phyloP scores from a whole-genome alignment of 2,329 filamentous ascomycete species.

The Capronia americana region DNA sequence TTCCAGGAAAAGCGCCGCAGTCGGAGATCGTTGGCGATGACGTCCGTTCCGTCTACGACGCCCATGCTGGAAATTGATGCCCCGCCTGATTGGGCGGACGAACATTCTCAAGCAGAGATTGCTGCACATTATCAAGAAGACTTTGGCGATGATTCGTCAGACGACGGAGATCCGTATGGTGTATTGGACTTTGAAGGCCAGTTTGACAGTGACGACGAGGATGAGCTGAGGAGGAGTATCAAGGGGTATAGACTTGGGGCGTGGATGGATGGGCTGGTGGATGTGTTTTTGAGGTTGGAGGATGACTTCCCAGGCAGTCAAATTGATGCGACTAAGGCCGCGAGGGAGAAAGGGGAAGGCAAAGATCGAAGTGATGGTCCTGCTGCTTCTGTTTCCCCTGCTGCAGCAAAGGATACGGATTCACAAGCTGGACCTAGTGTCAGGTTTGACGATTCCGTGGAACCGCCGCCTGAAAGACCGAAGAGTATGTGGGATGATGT shows the following conservation, averaged over 20 bases:
- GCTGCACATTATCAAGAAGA: constrained; percentile 36
- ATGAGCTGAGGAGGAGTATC: constrained; percentile 60
- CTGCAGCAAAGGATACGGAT: constrained; percentile 10
- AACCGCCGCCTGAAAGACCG: constrained; percentile 35
- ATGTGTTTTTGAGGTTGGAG: constrained; percentile 43
- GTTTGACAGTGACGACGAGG: constrained; percentile 51
- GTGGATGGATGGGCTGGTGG: constrained; percentile 64
- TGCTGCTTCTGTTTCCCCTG: not conserved
- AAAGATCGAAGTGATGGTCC: constrained; percentile 3
- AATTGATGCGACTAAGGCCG: not conserved
- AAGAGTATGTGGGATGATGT: constrained; percentile 39
- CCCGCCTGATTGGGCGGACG: constrained; percentile 39
- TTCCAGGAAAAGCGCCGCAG: constrained; percentile 42
- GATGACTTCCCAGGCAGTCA: constrained; percentile 24
- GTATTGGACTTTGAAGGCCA: constrained; percentile 43
- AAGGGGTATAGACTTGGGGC: constrained; percentile 62
- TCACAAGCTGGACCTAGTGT: constrained; percentile 12
- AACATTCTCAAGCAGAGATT: constrained; percentile 38
- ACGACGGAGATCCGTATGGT: constrained; percentile 36
- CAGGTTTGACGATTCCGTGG: constrained; percentile 29
- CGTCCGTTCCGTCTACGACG: constrained; percentile 36
- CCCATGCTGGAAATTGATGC: constrained; percentile 28
- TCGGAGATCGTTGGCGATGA: constrained; percentile 48
- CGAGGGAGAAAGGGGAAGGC: constrained; percentile 2
- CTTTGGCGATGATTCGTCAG: constrained; percentile 29